Evolutionary conservation across 441 rosid species (phyloP), one percentile per base, ranked within the genome.

Genomic region (Omphalea diandra): DNA sequence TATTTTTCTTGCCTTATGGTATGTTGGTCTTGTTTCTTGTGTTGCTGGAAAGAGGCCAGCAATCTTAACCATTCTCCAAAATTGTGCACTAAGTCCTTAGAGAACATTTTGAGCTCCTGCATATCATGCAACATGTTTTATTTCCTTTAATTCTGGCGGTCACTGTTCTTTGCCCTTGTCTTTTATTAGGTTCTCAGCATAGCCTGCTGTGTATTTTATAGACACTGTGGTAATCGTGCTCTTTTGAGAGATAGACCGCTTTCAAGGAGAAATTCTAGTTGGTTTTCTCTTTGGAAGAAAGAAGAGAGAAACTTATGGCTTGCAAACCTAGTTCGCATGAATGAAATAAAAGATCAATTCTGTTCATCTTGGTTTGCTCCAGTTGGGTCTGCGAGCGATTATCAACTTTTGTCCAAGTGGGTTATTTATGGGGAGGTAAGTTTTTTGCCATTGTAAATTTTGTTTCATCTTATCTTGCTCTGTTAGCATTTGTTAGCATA

Each of bases 341-440:
- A 84, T 68, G 97, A 95, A 87, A 83, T 93, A 79, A 95, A 91
- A 87, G 93, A 95, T 73, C 90, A 93, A 81, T 88, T 95, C 60
- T 95, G 99, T 79, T 90, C 90, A 20, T 95, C 99, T 60, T 95
- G 99, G 99, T 95, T 96, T 85, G 98, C 98, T 77, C 98, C 99
- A 11, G 99, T 96, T 79, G 99, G 99, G 63, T 91, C 97, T 75
- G 99, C 97, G 31, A 89, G 96, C 82, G 99, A 95, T 77, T 95
- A 95, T 85, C 99, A 98, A 40, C 90, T 95, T 66, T 71, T 95
- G 64, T 93, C 99, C 54, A 95, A 95, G 82, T 95, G 99, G 99
- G 97, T 95, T 79, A 87, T 95, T 38, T 95, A 95, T 53, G 99
- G 98, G 68, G 97, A 95, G 97, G 99, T 95, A 84, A 55, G 69